A percentile compares a stretch with the other conserved stretches of the same genome.
Evolutionary conservation across 805 yeast species (phyloP).

Genomic region (Teunomyces funiuensis): DNA sequence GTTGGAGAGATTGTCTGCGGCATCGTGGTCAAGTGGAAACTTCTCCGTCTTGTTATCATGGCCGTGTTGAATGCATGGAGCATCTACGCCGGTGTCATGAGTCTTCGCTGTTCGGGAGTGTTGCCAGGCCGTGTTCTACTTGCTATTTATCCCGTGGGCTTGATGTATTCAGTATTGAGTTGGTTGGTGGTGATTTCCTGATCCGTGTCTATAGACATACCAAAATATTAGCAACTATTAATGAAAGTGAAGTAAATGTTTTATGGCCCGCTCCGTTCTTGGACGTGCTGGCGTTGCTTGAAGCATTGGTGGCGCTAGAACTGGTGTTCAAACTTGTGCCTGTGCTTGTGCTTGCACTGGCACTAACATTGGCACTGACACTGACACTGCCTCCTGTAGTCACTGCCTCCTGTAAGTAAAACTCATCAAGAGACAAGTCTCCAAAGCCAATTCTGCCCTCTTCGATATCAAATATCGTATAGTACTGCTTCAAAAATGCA

Average conservation of each 20-base stretch:
- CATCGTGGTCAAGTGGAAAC: slow-evolving; percentile 45
- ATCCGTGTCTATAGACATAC: background rate
- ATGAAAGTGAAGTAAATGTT: background rate
- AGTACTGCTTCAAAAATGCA: slow-evolving; percentile 54
- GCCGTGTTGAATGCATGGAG: slow-evolving; percentile 58
- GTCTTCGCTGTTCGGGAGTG: slow-evolving; percentile 65
- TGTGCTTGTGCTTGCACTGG: too few species aligned
- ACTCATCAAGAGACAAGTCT: slow-evolving; percentile 7
- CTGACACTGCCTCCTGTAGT: too few species aligned
- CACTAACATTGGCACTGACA: too few species aligned
- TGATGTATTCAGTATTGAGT: slow-evolving; percentile 60
- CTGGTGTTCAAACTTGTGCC: too few species aligned
- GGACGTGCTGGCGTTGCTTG: background rate
- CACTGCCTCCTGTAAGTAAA: background rate
- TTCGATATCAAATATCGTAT: slow-evolving; percentile 57
- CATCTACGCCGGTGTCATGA: slow-evolving; percentile 59
- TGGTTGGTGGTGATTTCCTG: slow-evolving; percentile 66
- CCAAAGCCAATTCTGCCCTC: slow-evolving; percentile 52
- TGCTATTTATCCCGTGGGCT: slow-evolving; percentile 65
- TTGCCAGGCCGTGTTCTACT: slow-evolving; percentile 58
- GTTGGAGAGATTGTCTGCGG: slow-evolving; percentile 50
- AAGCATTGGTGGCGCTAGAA: too few species aligned
- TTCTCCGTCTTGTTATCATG: slow-evolving; percentile 50
- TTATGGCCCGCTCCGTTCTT: background rate
- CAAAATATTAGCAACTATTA: background rate